Base-by-base conservation (phyloP, 2,329 filamentous ascomycete genomes). In the Torrubiella hemipterigena region DNA sequence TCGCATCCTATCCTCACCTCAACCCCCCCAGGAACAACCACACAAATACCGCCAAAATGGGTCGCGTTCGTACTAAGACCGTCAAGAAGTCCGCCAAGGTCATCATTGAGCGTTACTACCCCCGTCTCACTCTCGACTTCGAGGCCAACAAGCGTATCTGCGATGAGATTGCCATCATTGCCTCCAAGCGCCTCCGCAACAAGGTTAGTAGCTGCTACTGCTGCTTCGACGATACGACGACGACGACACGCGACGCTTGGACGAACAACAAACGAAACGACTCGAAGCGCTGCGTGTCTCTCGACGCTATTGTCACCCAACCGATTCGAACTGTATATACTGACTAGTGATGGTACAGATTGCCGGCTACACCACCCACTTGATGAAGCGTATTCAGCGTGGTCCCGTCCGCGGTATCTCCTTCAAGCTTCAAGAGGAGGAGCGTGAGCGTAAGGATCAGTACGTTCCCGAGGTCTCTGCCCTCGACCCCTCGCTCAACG, bases 401-500 rank as follows among this genome's bases (percentile, higher is more conserved):
- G 91, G 91, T 47, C 91, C 91, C 47, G 91, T 98, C 67, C 93
- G 91, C 55, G 91, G 91, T 74, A 98, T 98, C 70, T 98, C 93
- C 67, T 98, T 98, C 87, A 98, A 98, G 79, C 84, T 98, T 41
- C 91, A 98, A 73, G 91, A 98, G 74, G 91, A 98, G 75, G 91
- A 98, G 81, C 85, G 91, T 77, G 91, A 98, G 73, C 82, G 91
- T 64, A 98, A 98, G 83, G 91, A 98, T 74, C 91, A 98, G 75
- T 98, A 95, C 73, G 91, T 98, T 47, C 91, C 91, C 58, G 91
- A 98, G 71, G 75, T 98, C 52, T 98, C 93, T 40, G 91, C 91
- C 58, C 82, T 98, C 61, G 91, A 98, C 76, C 93, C 95, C 73
- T 78, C 81, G 58, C 85, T 94, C 75, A 85, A 82, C 70, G 91